Evolutionary conservation across 176 grass and related monocot species (phyloP).

Genomic region (Carex pumila): DNA sequence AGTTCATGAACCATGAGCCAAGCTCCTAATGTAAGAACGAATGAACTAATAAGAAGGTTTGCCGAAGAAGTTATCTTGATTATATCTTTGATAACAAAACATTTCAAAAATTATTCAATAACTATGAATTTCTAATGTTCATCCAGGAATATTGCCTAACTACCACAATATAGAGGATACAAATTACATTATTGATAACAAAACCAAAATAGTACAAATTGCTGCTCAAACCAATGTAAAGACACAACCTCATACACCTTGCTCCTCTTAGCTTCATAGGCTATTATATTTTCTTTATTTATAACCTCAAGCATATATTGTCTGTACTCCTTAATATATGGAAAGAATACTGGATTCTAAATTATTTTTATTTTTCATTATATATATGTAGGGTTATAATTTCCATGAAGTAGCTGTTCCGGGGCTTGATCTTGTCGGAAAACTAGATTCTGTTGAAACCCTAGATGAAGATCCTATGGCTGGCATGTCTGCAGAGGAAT

Average conservation of each 20-base stretch:
- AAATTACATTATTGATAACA: not conserved
- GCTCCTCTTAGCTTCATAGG: not conserved
- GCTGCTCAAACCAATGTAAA: not conserved
- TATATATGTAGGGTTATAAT: conserved; percentile 28
- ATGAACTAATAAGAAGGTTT: not conserved
- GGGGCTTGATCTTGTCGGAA: conserved; percentile 34
- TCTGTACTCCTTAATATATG: not conserved
- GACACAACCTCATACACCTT: not conserved
- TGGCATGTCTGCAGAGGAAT: conserved; percentile 5
- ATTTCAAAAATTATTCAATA: not conserved
- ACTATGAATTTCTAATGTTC: not conserved
- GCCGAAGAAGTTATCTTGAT: not conserved
- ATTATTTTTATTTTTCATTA: not conserved
- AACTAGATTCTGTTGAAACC: conserved; percentile 22
- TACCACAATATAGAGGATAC: not conserved
- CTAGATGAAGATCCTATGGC: conserved; percentile 22
- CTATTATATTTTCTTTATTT: not conserved
- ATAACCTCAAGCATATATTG: not conserved
- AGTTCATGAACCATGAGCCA: not conserved
- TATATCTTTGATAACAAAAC: not conserved
- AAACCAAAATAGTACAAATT: not conserved
- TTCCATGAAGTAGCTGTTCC: conserved; percentile 13
- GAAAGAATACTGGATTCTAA: not conserved
- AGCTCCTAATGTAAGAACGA: not conserved
- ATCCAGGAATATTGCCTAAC: not conserved